Evolutionary conservation across 208 protist species (phyloP).

Genomic region (Strigomonas culicis): DNA sequence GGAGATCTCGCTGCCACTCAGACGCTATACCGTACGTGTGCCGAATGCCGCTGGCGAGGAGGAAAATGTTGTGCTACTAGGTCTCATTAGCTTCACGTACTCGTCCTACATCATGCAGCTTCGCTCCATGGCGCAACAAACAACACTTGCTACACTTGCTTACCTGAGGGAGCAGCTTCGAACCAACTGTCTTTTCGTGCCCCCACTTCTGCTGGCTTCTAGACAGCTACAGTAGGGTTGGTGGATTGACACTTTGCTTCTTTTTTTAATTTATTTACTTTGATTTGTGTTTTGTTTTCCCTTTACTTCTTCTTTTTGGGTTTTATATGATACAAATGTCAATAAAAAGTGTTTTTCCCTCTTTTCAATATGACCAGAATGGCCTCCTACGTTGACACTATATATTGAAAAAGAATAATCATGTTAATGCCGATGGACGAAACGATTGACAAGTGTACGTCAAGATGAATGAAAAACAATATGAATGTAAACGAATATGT

Average conservation of each 20-base stretch:
- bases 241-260: not conserved
- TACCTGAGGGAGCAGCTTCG: conserved; percentile 42
- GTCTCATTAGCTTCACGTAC: conserved; percentile 62
- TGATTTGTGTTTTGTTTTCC: not conserved
- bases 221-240: not conserved
- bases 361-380: conserved; percentile 10
- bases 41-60: conserved; percentile 22
- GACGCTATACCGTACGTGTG: conserved; percentile 55
- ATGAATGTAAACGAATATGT: not conserved
- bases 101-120: conserved; percentile 76
- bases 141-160: conserved; percentile 33
- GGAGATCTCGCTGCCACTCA: conserved; percentile 59
- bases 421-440: not conserved
- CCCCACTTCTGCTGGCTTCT: conserved; percentile 34
- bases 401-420: conserved; percentile 8
- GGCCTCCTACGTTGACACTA: not conserved
- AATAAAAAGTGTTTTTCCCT: too few species aligned
- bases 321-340: conserved; percentile 10
- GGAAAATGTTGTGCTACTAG: conserved; percentile 52
- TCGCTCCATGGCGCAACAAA: conserved; percentile 39
- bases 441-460: not conserved
- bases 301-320: not conserved
- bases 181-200: conserved; percentile 47
- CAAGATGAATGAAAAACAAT: not conserved
- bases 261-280: conserved; percentile 8